Evolutionary conservation across 257 asterid genomes (phyloP).

Genomic region (Lycium barbarum): DNA sequence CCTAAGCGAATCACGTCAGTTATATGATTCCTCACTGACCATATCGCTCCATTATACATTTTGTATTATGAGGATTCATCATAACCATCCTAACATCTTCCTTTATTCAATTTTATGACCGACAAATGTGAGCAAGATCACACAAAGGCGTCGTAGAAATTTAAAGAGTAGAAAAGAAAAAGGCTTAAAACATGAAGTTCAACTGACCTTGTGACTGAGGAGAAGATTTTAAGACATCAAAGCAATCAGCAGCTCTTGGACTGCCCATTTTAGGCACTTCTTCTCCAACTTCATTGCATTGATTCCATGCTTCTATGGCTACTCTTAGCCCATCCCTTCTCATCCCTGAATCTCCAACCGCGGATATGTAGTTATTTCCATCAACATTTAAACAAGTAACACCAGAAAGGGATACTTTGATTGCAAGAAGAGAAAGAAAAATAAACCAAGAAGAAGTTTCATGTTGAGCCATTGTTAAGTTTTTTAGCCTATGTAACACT

Average conservation of each 20-base stretch:
- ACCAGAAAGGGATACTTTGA: slow-evolving; percentile 32
- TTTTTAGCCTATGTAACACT: background rate
- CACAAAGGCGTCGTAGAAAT: background rate
- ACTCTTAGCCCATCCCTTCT: slow-evolving; percentile 69
- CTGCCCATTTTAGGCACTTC: slow-evolving; percentile 89
- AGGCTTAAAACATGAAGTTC: background rate
- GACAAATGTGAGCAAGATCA: background rate
- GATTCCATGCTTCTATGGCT: slow-evolving; percentile 95
- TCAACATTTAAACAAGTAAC: slow-evolving; percentile 29
- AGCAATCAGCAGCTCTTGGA: slow-evolving; percentile 90
- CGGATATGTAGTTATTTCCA: slow-evolving; percentile 52
- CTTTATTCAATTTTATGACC: background rate
- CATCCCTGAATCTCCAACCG: slow-evolving; percentile 85
- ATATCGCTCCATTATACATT: background rate
- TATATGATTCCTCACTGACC: background rate
- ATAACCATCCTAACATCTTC: background rate
- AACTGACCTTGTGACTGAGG: slow-evolving; percentile 51
- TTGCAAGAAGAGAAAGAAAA: slow-evolving; percentile 35
- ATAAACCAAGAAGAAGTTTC: background rate
- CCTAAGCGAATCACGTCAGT: background rate
- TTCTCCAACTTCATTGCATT: slow-evolving; percentile 91
- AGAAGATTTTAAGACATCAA: slow-evolving; percentile 69
- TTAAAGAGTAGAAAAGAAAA: background rate
- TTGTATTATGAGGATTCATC: background rate
- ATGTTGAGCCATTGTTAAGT: slow-evolving; percentile 35